These are phyloP conservation scores for Claviceps cyperi DNA, from an alignment of 2,329 filamentous ascomycete genomes.

Conservation along the genomic window DNA sequence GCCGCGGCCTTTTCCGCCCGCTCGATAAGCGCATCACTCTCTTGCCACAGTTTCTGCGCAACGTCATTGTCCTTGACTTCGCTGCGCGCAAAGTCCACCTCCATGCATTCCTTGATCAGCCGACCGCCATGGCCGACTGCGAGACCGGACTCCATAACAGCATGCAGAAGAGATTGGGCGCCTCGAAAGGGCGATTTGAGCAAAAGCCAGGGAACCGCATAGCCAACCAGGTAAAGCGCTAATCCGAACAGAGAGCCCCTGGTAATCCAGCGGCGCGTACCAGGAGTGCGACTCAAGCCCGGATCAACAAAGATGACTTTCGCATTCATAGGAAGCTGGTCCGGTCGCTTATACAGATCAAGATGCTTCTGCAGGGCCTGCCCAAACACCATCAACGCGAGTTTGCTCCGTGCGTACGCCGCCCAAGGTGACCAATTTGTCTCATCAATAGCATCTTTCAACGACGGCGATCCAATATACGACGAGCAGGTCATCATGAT, in stretches of 20 bases:
- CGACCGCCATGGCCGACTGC: constrained; percentile 51
- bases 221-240: constrained; percentile 59
- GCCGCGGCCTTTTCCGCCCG: constrained; percentile 68
- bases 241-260: constrained; percentile 73
- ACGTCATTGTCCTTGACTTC: constrained; percentile 67
- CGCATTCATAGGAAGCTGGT: constrained; percentile 67
- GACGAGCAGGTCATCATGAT: constrained; percentile 77
- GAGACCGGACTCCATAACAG: constrained; percentile 67
- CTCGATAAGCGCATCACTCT: constrained; percentile 74
- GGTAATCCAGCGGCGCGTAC: constrained; percentile 75
- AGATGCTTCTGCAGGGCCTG: constrained; percentile 87
- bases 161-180: constrained; percentile 74
- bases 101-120: constrained; percentile 77
- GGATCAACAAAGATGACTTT: constrained; percentile 81
- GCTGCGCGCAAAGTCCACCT: constrained; percentile 53
- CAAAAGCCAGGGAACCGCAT: constrained; percentile 72
- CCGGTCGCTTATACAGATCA: constrained; percentile 67
- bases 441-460: constrained; percentile 36
- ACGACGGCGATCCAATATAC: constrained; percentile 64
- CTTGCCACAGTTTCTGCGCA: constrained; percentile 79
- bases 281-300: constrained; percentile 69
- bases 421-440: constrained; percentile 39
- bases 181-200: constrained; percentile 75
- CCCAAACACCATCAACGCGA: constrained; percentile 81
- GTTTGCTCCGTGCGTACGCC: constrained; percentile 51